These are phyloP conservation scores for Citrus medica DNA, from an alignment of 345 rosid genomes.

Conservation along the genomic window DNA sequence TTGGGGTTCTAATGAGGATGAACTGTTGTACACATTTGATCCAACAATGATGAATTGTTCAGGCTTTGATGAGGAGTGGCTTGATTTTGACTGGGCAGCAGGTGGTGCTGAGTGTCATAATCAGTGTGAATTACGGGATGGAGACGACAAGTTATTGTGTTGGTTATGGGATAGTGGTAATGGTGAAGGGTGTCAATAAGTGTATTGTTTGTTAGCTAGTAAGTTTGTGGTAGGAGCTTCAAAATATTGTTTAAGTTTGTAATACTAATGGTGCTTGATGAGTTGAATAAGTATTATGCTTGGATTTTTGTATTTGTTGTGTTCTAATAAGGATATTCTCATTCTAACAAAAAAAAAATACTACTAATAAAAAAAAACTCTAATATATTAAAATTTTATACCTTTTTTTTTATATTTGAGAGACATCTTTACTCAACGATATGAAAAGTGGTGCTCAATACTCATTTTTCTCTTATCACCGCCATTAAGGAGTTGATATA, in stretches of 20 bases:
- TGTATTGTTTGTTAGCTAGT: not conserved
- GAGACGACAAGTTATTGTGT: constrained; percentile 19
- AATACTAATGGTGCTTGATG: not conserved
- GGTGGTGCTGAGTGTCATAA: constrained; percentile 8
- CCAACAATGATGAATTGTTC: constrained; percentile 8
- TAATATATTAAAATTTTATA: too few species aligned
- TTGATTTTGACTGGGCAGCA: constrained; percentile 35
- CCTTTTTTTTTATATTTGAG: too few species aligned
- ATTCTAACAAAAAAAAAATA: too few species aligned
- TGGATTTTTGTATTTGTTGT: not conserved
- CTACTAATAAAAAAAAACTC: too few species aligned
- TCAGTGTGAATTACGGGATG: constrained; percentile 16
- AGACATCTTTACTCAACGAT: too few species aligned
- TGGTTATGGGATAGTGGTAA: constrained; percentile 24
- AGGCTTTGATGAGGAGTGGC: constrained; percentile 30
- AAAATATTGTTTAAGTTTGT: not conserved
- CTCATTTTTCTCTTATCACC: too few species aligned
- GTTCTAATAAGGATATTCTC: too few species aligned
- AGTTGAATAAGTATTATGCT: not conserved
- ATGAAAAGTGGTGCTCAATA: too few species aligned
- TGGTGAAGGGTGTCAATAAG: not conserved
- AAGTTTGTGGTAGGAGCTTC: not conserved
- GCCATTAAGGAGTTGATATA: too few species aligned
- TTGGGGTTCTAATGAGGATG: constrained; percentile 33
- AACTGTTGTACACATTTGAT: constrained; percentile 18